Base-by-base conservation (phyloP, 768 basidiomycete genomes). In the Mycena epipterygia region DNA sequence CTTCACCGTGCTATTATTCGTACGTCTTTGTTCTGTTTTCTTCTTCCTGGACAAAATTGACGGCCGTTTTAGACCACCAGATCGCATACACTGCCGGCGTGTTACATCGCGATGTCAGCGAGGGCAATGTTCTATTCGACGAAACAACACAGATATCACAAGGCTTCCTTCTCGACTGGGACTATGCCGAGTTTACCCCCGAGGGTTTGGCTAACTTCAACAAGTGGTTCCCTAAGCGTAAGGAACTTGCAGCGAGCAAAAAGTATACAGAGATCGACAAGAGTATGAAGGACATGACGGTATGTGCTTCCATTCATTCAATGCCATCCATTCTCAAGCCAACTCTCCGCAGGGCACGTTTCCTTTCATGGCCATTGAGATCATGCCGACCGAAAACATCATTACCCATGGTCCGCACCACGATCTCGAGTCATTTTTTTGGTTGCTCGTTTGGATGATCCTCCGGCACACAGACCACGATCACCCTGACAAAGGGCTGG, bases 401-500 rank as follows among this genome's bases (percentile, higher is more conserved):
- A 2, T 4, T 8, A 35, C 11, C 21, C 41, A 37, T 9, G 30
- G 7, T 19, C 3, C 14, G 12, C 37, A 53, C 12, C 67, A 72
- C 41, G 71, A 72, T 16, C 23, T 72, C 8, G 62, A 72, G 23
- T 48, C 48, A 0, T 53, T 72, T 19, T 64, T 51, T 25, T 72
- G 67, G 67, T 41, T 72, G 4, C 56, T 72, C 1, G 33, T 60
- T 13, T 68, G 71, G 71, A 37, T 59, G 6, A 55, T 65, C 19
- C 29, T 72, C 3, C 67, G 67, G 7, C 49, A 72, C 67, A 70
- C 59, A n/a, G n/a, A n/a, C n/a, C n/a, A n/a, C n/a, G n/a, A n/a
- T n/a, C n/a, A n/a, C n/a, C n/a, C n/a, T n/a, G n/a, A n/a, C n/a
- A n/a, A n/a, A n/a, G n/a, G n/a, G n/a, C n/a, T n/a, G n/a, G n/a